Evolutionary conservation across 305 asterid species (phyloP), one percentile per base, ranked within the genome.

Genomic region (Ruellia speciosa): DNA sequence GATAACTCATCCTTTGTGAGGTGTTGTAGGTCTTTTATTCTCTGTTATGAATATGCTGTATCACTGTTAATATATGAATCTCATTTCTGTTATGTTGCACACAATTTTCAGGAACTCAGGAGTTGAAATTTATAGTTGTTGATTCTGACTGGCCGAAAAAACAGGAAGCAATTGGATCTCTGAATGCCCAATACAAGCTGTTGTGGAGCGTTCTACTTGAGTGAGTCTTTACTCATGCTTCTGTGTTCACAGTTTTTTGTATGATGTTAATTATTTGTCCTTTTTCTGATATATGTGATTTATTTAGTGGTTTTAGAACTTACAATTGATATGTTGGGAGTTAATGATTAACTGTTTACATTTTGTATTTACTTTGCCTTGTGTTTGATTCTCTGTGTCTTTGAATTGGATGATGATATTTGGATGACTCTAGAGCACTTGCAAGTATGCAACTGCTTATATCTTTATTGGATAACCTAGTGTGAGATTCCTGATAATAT

Each of bases 91-190:
- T 4, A 37, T 37, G 41, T 15, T 12, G 13, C 16, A 43, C 16
- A 43, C 16, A 10, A 60, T 53, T 63, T 31, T 63, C 81, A 84
- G 95, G 78, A 34, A 64, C 76, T 39, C 79, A 77, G 59, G 79
- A 79, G 80, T 64, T 92, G 78, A 66, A 63, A 64, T 86, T 92
- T 66, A 64, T 79, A 17, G 70, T 75, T 75, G 66, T 43, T 60
- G 97, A 82, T 68, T 58, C 75, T 49, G 51, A 67, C 75, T 88
- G 95, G 94, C 71, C 72, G 62, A 72, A 74, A 61, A 92, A 86
- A 72, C 73, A 62, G 58, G 94, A 84, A 75, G 96, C 85, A 56
- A 84, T 92, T 74, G 76, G 63, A 72, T 84, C 94, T 58, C 75
- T 86, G 77, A 74, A 88, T 75, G 65, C 43, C 71, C 75, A 73